Percentiles rank a stretch among this genome's conserved stretches.
Conservation (phyloP, 805 yeast genomes). For the Zygoascus flipseniorum region DNA sequence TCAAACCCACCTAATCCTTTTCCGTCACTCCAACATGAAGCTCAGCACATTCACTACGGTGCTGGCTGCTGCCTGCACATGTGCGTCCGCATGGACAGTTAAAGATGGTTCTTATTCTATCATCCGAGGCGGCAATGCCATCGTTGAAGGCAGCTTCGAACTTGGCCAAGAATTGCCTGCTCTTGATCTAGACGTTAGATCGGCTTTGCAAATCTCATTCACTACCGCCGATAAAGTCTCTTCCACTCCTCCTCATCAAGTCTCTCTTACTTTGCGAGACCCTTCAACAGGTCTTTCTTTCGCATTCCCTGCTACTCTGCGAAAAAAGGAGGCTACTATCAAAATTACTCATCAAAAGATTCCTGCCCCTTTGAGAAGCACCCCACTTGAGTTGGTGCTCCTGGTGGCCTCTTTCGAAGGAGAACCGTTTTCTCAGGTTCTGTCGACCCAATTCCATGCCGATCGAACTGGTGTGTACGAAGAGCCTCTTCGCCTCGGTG, state of each 20-base stretch:
- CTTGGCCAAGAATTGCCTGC: background rate
- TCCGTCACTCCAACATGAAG: background rate
- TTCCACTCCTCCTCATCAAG: constrained; percentile 22
- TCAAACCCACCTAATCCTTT: background rate
- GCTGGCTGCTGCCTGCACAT: background rate
- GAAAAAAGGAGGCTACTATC: constrained; percentile 28
- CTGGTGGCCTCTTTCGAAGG: constrained; percentile 26
- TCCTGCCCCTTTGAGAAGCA: constrained; percentile 23
- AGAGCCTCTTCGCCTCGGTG: constrained; percentile 26
- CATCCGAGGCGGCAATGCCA: background rate
- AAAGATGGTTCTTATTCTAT: background rate
- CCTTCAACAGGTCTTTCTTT: constrained; percentile 21
- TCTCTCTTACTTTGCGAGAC: constrained; percentile 18
- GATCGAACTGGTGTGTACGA: constrained; percentile 6
- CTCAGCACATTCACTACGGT: background rate
- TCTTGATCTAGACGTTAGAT: background rate
- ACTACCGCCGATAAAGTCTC: constrained; percentile 8
- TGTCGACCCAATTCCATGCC: constrained; percentile 5
- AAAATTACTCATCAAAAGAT: constrained; percentile 24
- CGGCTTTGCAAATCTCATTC: constrained; percentile 12
- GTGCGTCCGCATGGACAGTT: background rate
- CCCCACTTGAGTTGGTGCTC: constrained; percentile 18
- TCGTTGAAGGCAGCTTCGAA: background rate
- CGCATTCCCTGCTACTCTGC: constrained; percentile 20
- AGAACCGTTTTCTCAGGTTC: constrained; percentile 14